Evolutionary conservation across 2,329 filamentous ascomycete genomes (phyloP).

Genomic region (Colletotrichum sp.): DNA sequence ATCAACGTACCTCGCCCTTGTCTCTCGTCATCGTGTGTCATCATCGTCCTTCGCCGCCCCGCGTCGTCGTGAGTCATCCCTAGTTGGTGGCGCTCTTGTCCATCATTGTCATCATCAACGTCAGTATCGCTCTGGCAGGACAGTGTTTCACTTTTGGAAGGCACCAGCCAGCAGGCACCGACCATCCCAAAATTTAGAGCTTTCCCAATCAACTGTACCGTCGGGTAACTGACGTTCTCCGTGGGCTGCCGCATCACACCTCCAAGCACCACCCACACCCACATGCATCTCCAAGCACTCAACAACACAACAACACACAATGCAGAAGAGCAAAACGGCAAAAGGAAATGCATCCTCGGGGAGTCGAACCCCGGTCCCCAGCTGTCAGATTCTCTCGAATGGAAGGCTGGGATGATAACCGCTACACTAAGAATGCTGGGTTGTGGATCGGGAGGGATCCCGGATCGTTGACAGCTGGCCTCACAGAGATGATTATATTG

Average conservation of each 20-base stretch:
- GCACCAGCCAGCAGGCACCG: no score
- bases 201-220: rapidly evolving
- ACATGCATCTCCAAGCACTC: neutral
- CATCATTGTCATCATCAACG: neutral
- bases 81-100: neutral
- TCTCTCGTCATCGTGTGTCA: rapidly evolving
- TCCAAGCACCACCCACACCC: neutral
- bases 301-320: neutral
- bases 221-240: neutral
- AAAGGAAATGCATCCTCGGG: conserved; percentile 5
- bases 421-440: conserved; percentile 13
- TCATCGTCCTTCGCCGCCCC: neutral
- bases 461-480: neutral
- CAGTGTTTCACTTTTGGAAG: neutral
- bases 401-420: conserved; percentile 22
- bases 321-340: neutral
- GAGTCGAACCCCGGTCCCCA: conserved; percentile 17
- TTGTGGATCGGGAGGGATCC: neutral
- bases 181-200: neutral
- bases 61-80: neutral
- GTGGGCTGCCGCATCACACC: neutral
- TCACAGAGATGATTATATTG: neutral
- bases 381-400: neutral
- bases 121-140: neutral
- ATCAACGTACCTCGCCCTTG: neutral